Conservation (phyloP, 257 asterid genomes). For the Verbascum thapsus region DNA sequence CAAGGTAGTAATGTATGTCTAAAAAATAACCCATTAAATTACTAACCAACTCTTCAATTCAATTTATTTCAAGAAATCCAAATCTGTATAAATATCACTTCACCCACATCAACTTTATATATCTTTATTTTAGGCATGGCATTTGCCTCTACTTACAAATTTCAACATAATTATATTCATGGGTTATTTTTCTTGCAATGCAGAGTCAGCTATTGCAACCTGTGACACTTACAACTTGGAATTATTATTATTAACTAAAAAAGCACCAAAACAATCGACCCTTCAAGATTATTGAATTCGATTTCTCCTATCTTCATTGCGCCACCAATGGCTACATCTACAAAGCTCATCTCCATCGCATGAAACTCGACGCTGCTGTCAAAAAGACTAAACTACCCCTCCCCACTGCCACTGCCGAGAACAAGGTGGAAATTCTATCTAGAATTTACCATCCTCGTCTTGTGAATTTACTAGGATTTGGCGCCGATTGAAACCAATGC, state of each 20-base stretch:
- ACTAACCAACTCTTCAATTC: constrained; percentile 37
- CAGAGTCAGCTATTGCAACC: constrained; percentile 64
- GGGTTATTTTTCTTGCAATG: constrained; percentile 79
- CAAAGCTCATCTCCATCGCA: constrained; percentile 49
- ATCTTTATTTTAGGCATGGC: constrained; percentile 45
- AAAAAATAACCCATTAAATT: constrained; percentile 27
- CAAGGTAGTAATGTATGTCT: too few relatives aligned
- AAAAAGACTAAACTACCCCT: constrained; percentile 45
- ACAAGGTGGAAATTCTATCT: constrained; percentile 75
- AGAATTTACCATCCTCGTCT: constrained; percentile 57
- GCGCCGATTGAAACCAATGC: constrained; percentile 39
- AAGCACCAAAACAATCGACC: constrained; percentile 30
- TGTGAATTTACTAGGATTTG: constrained; percentile 72
- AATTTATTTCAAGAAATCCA: constrained; percentile 35
- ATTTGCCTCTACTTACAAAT: constrained; percentile 14
- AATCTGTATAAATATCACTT: constrained; percentile 33
- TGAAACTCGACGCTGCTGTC: constrained; percentile 59
- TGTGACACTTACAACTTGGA: constrained; percentile 65
- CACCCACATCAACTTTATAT: constrained; percentile 34
- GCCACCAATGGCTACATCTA: constrained; percentile 75
- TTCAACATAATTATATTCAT: constrained; percentile 30
- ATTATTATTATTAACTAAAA: constrained; percentile 34
- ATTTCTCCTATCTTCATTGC: constrained; percentile 55
- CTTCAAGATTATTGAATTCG: constrained; percentile 39
- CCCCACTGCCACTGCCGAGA: constrained; percentile 42